Base-by-base conservation (phyloP, 1,139 yeast species). In the Kluyveromyces sp. region DNA sequence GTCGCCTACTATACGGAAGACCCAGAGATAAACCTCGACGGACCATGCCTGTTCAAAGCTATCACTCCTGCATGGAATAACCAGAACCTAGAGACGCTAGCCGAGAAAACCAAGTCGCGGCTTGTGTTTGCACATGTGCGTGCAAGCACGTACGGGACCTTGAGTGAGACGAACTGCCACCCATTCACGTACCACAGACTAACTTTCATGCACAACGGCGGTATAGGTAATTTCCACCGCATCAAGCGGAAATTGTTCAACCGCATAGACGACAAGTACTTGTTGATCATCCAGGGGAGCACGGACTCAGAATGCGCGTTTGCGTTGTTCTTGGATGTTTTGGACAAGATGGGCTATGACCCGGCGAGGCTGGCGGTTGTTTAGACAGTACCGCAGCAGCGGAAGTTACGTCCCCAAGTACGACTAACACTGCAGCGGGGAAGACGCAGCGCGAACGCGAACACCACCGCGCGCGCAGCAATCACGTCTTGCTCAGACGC, bases 41-140 rank as follows among this genome's bases (percentile, higher is more conserved):
- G 84, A 0, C 92, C 94, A 27, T 86, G 95, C 61, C 76, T 89
- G 2, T 92, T 86, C 70, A 83, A 88, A 58, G 97, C 97, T 25
- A 90, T 89, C 45, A 92, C 97, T 0, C 96, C 95, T 2, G 97
- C 98, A 0, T 92, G 98, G 98, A 92, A 92, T 67, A 92, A 92
- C 64, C 80, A 86, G 61, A 92, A 92, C 62, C 71, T 92, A 52
- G 92, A 87, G 51, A 79, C 90, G 45, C 69, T 92, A 27, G 86
- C 97, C 1, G 85, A 81, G 59, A 88, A 92, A 69, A 92, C 98
- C 3, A 80, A 84, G 61, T 83, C 95, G 3, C 74, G 75, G 43
- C 68, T 90, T 44, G 90, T 92, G 3, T 92, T 92, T 70, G 98
- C 95, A 2, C 98, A 92, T 65, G 97, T 92, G 2, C 68, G 98